These are phyloP conservation scores for Termitomyces sp. DNA, from an alignment of 768 basidiomycete genomes.

Conservation along the genomic window DNA sequence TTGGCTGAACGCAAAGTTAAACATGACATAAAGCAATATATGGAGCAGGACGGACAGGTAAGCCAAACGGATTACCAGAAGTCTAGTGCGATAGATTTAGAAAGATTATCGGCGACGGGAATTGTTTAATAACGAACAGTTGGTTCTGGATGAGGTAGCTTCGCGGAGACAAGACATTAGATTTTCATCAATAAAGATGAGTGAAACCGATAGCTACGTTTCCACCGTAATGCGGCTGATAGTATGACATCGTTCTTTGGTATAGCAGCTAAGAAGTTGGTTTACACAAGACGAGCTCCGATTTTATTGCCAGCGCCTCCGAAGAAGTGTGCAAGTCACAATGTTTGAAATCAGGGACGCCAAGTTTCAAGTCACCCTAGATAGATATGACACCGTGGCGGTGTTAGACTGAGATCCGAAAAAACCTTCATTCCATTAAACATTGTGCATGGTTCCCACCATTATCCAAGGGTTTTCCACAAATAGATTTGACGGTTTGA, in stretches of 20 bases:
- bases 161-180: neutral
- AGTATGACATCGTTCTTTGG: slow-evolving; percentile 1
- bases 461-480: neutral
- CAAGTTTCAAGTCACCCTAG: neutral
- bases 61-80: slow-evolving; percentile 3
- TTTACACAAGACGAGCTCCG: neutral
- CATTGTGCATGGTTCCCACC: neutral
- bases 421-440: neutral
- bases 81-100: neutral
- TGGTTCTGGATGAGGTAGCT: slow-evolving; percentile 1
- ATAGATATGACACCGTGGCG: neutral
- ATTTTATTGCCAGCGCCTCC: neutral
- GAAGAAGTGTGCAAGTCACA: neutral
- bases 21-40: neutral
- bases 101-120: neutral
- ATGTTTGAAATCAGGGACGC: neutral
- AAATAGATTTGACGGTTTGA: neutral
- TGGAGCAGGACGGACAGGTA: neutral
- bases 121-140: slow-evolving; percentile 1
- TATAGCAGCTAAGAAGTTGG: neutral
- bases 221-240: neutral
- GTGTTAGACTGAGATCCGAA: neutral
- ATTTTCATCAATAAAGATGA: neutral
- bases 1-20: neutral
- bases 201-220: neutral